Percentiles rank a stretch among this genome's conserved stretches.
These are phyloP conservation scores for Guadua angustifolia DNA, from an alignment of 176 grass and related monocot genomes.

Conservation along the genomic window DNA sequence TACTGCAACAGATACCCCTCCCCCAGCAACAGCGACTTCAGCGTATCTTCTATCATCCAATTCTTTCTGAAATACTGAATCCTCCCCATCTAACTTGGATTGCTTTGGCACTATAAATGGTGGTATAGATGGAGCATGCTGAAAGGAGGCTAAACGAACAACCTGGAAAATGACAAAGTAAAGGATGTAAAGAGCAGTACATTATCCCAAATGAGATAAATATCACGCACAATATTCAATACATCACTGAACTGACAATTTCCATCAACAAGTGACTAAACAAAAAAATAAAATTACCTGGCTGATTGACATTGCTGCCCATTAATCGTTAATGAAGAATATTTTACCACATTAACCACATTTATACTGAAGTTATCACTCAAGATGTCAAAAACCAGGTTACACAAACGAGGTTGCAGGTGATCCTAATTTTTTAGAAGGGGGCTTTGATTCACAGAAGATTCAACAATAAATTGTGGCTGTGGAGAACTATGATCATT, in stretches of 20 bases:
- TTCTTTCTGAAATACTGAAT: constrained; percentile 80
- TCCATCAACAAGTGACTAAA: not conserved
- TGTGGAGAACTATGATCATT: not conserved
- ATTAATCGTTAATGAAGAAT: constrained; percentile 13
- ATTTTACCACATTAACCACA: not conserved
- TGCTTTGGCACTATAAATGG: constrained; percentile 87
- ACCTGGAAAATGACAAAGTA: constrained; percentile 57
- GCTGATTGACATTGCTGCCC: not conserved
- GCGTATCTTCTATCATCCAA: constrained; percentile 86
- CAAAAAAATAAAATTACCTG: not conserved
- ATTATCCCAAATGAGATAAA: constrained; percentile 10
- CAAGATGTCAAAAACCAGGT: not conserved
- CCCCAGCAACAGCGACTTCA: constrained; percentile 98
- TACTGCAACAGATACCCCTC: constrained; percentile 93
- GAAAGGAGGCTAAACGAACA: constrained; percentile 96
- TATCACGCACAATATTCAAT: not conserved
- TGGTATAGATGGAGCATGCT: constrained; percentile 75
- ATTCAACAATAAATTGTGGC: constrained; percentile 13
- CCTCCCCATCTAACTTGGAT: constrained; percentile 74
- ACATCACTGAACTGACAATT: not conserved
- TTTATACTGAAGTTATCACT: not conserved
- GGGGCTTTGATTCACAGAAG: constrained; percentile 16
- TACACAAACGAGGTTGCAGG: not conserved
- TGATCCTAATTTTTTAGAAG: constrained; percentile 24
- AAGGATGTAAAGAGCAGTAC: constrained; percentile 18